These are phyloP conservation scores for Tremellales sp. DNA, from an alignment of 1,284 basidiomycete species.

Conservation along the genomic window DNA sequence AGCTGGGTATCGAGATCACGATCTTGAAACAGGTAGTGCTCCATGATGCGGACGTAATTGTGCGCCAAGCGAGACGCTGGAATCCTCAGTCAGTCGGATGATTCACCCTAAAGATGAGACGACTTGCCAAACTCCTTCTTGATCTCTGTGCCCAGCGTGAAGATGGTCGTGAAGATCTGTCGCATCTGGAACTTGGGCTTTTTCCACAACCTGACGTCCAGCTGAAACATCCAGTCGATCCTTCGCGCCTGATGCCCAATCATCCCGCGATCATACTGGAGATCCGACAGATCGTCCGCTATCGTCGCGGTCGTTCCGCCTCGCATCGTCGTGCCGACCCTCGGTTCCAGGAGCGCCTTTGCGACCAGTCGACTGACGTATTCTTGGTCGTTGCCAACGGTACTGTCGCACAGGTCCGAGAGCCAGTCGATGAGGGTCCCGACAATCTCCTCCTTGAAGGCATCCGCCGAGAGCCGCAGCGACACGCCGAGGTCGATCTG, in stretches of 20 bases:
- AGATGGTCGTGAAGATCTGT: conserved; percentile 36
- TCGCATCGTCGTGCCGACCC: conserved; percentile 6
- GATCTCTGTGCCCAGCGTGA: conserved; percentile 26
- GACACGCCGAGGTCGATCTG: conserved; percentile 92
- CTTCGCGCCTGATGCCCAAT: conserved; percentile 7
- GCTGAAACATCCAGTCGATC: conserved; percentile 44
- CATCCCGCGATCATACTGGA: neutral
- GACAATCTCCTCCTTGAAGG: conserved; percentile 82
- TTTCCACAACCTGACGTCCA: conserved; percentile 44
- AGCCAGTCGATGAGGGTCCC: conserved; percentile 82
- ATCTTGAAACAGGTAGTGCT: conserved; percentile 84
- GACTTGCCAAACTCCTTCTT: conserved; percentile 35
- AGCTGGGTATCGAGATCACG: conserved; percentile 82
- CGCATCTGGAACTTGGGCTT: conserved; percentile 41
- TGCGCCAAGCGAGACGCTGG: conserved; percentile 76
- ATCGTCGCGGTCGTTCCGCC: conserved; percentile 16
- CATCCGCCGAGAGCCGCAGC: conserved; percentile 80
- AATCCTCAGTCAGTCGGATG: neutral
- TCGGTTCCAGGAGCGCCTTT: conserved; percentile 58
- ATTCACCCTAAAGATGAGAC: neutral
- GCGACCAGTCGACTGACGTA: conserved; percentile 69
- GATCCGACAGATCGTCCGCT: conserved; percentile 9
- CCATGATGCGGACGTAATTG: conserved; percentile 81
- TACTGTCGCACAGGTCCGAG: conserved; percentile 68
- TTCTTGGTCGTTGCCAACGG: conserved; percentile 55